Base-by-base conservation (phyloP, 768 basidiomycete species). In the Exidia glandulosa region DNA sequence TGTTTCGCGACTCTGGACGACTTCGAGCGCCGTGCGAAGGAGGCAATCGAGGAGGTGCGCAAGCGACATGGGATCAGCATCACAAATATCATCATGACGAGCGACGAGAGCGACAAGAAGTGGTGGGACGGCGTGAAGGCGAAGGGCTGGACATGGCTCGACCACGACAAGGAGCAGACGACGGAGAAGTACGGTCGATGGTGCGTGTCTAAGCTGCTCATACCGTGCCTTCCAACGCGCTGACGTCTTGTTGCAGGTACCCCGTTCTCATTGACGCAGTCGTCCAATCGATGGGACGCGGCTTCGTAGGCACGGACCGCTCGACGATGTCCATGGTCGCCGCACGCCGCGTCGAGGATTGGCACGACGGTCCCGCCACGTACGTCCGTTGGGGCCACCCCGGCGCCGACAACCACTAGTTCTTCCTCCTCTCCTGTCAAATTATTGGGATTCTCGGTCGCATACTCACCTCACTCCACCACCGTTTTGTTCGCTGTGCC, bases 301-400 rank as follows among this genome's bases (percentile, higher is more conserved):
- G 86, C 2, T 85, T 90, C 65, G 80, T 90, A 14, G 88, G 87
- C 9, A 88, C 86, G 1, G 79, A 85, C 63, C 66, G 75, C 45
- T 88, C 86, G 33, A 89, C 88, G 3, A 87, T 88, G 81, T 83
- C 84, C 2, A 72, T 81, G 50, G 63, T 90, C 32, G 85, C 87
- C 5, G 76, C 76, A 23, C 78, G 83, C n/a, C 75, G 88, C 29
- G 85, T 85, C 29, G 73, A 82, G 64, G 79, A 84, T 29, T 90
- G 88, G 88, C 70, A 76, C 3, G 75, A 77, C 56, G 87, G 85
- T 34, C 75, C 76, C 4, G 72, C 70, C 14, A 74, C 79, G 59
- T 75, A 72, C 29, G 73, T 85, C 3, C 79, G 76, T 68, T 88
- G 85, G 84, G 87, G 60, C 34, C 6, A 45, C 16, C 57, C 57